Evolutionary conservation across 352 stramenopile genomes (phyloP).

Genomic region (Phytopythium aichiense): DNA sequence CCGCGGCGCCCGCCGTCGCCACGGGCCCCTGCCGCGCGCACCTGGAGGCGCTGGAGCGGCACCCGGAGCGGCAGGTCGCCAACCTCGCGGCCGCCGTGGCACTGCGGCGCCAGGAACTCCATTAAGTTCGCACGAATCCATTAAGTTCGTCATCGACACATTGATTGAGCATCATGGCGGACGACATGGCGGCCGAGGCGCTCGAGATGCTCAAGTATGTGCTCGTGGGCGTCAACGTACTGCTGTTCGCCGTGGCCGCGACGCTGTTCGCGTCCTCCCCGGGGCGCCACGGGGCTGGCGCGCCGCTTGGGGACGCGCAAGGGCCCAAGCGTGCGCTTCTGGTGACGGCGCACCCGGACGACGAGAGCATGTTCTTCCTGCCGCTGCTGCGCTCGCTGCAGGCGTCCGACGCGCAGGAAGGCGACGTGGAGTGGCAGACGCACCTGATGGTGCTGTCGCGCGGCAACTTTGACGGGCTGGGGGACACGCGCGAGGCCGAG

Average conservation of each 20-base stretch:
- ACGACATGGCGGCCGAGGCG: conserved; percentile 29
- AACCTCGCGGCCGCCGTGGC: conserved; percentile 46
- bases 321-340: conserved; percentile 60
- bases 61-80: conserved; percentile 37
- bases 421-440: conserved; percentile 36
- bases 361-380: conserved; percentile 98
- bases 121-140: conserved; percentile 8
- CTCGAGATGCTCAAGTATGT: conserved; percentile 58
- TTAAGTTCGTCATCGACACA: not conserved
- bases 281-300: not conserved
- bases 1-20: conserved; percentile 38
- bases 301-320: not conserved
- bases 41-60: conserved; percentile 26
- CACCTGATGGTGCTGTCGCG: conserved; percentile 90
- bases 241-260: conserved; percentile 50
- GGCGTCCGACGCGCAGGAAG: conserved; percentile 8
- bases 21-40: conserved; percentile 21
- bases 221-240: conserved; percentile 49
- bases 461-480: conserved; percentile 91
- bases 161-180: conserved; percentile 7
- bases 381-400: conserved; percentile 79
- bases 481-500: conserved; percentile 80
- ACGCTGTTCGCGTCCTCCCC: conserved; percentile 25
- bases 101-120: conserved; percentile 38
- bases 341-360: conserved; percentile 95